Evolutionary conservation across 2,329 filamentous ascomycete species (phyloP).

Genomic region (Xylaria sp.): DNA sequence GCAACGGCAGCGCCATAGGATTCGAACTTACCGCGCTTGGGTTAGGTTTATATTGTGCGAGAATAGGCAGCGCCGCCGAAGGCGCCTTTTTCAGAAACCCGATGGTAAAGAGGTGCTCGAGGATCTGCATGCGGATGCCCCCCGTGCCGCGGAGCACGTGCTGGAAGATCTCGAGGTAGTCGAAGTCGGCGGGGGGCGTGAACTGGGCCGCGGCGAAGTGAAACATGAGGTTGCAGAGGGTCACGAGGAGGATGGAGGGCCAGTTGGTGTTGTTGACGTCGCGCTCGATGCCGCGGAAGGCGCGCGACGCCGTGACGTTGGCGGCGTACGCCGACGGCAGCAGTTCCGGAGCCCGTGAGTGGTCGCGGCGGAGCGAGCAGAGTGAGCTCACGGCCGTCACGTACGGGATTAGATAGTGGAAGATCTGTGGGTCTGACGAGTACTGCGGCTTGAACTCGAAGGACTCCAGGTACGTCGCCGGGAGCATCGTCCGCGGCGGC

Average conservation of each 20-base stretch:
- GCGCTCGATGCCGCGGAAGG: slow-evolving; percentile 1
- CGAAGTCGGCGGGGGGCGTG: neutral
- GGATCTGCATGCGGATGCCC: neutral
- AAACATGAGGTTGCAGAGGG: slow-evolving; percentile 13
- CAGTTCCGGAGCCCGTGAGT: neutral
- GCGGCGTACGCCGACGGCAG: neutral
- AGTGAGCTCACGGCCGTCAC: neutral
- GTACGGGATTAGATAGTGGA: slow-evolving; percentile 3
- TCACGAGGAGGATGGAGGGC: slow-evolving; percentile 7
- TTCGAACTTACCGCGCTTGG: neutral
- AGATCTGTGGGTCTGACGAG: neutral
- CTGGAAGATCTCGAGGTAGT: slow-evolving; percentile 14
- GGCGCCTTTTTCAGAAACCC: neutral
- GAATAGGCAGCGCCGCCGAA: neutral
- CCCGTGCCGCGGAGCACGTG: slow-evolving; percentile 6
- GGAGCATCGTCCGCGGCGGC: neutral
- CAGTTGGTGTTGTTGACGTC: slow-evolving; percentile 2
- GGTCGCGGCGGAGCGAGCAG: neutral
- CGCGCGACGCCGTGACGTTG: neutral
- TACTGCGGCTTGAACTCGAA: slow-evolving; percentile 7
- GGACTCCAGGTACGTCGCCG: neutral
- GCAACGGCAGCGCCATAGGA: neutral
- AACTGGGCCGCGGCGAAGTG: neutral
- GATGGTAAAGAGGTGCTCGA: neutral
- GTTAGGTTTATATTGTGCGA: neutral